phyloP scores from a whole-genome alignment of 2,329 filamentous ascomycete species.

The Rhynchosporium agropyri region DNA sequence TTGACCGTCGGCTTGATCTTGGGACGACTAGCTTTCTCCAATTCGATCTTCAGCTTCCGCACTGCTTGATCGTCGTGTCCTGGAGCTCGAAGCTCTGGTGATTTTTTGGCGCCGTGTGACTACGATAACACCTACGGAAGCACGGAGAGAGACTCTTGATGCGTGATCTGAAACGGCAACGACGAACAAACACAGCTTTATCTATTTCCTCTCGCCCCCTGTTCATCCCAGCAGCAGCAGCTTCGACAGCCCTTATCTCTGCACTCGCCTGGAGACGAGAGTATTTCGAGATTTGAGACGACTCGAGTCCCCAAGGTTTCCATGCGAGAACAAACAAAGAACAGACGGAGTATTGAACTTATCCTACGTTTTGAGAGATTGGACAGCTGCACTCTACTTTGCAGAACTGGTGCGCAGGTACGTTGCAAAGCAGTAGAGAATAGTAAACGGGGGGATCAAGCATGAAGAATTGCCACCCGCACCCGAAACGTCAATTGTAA shows the following conservation, averaged over 20 bases:
- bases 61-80: constrained; percentile 33
- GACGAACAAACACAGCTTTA: constrained; percentile 15
- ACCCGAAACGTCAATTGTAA: constrained; percentile 42
- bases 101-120: constrained; percentile 11
- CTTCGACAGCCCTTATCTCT: constrained; percentile 27
- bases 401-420: constrained; percentile 8
- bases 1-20: constrained; percentile 9
- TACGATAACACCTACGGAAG: not conserved
- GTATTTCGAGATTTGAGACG: constrained; percentile 19
- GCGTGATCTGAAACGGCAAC: constrained; percentile 31
- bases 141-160: constrained; percentile 8
- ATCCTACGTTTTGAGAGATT: constrained; percentile 20
- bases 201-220: not conserved
- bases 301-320: not conserved
- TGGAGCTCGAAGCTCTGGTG: constrained; percentile 33
- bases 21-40: constrained; percentile 12
- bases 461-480: constrained; percentile 38
- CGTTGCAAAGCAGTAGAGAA: constrained; percentile 2
- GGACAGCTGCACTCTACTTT: constrained; percentile 18
- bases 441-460: constrained; percentile 25
- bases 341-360: not conserved
- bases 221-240: constrained; percentile 3
- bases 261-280: not conserved
- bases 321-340: constrained; percentile 15
- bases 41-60: constrained; percentile 29